Base-by-base conservation (phyloP, 2,329 filamentous ascomycete genomes). In the Fusarium vanettenii region DNA sequence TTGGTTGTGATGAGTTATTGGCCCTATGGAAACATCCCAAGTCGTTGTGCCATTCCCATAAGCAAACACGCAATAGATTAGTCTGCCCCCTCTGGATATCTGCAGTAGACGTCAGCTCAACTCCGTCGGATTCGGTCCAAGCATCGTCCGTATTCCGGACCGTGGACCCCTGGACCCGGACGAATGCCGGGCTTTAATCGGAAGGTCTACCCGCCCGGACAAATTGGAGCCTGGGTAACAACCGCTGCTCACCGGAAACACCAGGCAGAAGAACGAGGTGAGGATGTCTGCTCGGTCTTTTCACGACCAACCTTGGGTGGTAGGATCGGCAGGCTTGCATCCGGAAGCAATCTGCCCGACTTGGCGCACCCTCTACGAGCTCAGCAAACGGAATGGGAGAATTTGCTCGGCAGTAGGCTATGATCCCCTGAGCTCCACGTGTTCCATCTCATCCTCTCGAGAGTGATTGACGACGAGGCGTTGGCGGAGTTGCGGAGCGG, bases 401-500 rank as follows among this genome's bases (percentile, higher is more conserved):
- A 52, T 52, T 48, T 52, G 48, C 27, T 52, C 27, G 48, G 27
- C 48, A 52, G 10, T 25, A 27, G 45, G 14, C 16, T 50, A 11
- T 48, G 45, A 48, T 50, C 45, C 48, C 48, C 48, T 52, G 48
- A 52, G 48, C 18, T 52, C 48, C 48, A 52, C 48, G 48, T 52
- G 48, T 20, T 29, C 29, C 62, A 63, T 27, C 39, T 13, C 20
- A 20, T n/a, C 5, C n/a, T 35, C 13, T 57, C 8, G 43, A 25
- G 43, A 25, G 43, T 48, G 22, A 48, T 35, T 35, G 29, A 29
- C 43, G 20, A 50, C 16, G n/a, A 35, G 60, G 45, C 22, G 31
- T 57, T 57, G 60, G 43, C 27, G 39, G 52, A 33, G 31, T 63
- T 65, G 57, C 48, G 25, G 57, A 59, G 72, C 72, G 72, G 72